Percentiles rank a stretch among this genome's conserved stretches.
Conservation (phyloP, 305 asterid genomes). For the Fraxinus greggii region DNA sequence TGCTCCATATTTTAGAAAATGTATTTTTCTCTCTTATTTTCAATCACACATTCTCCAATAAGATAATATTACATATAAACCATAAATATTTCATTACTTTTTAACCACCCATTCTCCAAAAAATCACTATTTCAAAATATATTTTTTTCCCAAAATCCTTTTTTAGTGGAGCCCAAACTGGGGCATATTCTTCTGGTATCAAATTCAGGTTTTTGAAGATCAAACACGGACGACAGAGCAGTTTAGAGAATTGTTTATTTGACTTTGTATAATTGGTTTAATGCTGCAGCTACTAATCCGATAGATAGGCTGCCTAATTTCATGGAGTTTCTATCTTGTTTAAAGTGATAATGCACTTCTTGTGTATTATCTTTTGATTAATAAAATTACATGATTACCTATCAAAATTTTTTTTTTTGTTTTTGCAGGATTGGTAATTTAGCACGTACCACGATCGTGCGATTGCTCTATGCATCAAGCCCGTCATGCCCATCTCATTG, state of each 20-base stretch:
- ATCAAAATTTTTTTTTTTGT: not conserved
- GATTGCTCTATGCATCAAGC: slow-evolving; percentile 88
- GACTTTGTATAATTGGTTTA: too few relatives aligned
- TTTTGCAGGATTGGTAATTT: slow-evolving; percentile 76
- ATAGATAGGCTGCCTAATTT: too few relatives aligned
- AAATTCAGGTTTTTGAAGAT: not conserved
- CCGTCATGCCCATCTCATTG: slow-evolving; percentile 89
- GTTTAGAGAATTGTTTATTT: too few relatives aligned
- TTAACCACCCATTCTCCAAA: not conserved
- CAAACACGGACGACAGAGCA: too few relatives aligned
- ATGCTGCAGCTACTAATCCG: too few relatives aligned
- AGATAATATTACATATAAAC: not conserved
- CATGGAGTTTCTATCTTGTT: too few relatives aligned
- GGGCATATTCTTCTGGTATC: not conserved
- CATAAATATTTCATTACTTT: not conserved
- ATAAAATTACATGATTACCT: too few relatives aligned
- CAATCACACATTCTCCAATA: not conserved
- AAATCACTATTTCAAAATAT: not conserved
- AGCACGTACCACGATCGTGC: slow-evolving; percentile 85
- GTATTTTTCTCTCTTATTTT: not conserved
- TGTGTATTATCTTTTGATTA: too few relatives aligned
- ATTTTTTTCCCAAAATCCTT: not conserved
- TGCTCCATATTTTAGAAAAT: not conserved
- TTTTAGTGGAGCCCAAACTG: not conserved
- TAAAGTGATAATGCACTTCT: too few relatives aligned